Evolutionary conservation across 306 rosid genomes (phyloP), one percentile per base, ranked within the genome.

Genomic region (Inga oerstediana): DNA sequence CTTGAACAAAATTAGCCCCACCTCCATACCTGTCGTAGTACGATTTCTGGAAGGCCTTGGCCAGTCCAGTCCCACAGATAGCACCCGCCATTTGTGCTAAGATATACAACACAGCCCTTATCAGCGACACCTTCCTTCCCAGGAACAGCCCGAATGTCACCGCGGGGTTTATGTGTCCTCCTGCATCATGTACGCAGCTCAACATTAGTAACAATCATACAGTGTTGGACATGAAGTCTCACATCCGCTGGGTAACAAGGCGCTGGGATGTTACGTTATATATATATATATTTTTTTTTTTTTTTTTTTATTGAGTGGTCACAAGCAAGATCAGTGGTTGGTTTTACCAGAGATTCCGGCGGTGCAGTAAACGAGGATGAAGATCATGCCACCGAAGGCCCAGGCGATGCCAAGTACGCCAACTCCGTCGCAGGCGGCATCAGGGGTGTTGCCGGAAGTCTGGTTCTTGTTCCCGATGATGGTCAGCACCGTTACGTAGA

Each of bases 381-480:
- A 95, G 87, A 95, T 95, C 98, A 95, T 95, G 84, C 98, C 98
- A 11, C 98, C 98, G 48, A 95, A 95, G 77, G 98, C 98, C 98
- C 98, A 95, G 13, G 98, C 98, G 32, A 95, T 95, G 34, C 98
- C 98, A 54, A 95, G 88, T 51, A 92, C 35, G 3, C 98, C 98
- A 14, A 95, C 98, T 0, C 98, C 98, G 44, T 51, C 87, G 24
- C 98, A 95, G 3, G 88, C 73, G 79, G 82, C 43, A 8, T 32
- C 71, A 13, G 10, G 4, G n/a, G 11, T 8, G 71, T 0, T 32
- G 43, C n/a, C 22, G 4, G 39, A 27, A 13, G 71, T 89, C 78
- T 90, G 91, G 59, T 82, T 45, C 11, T 78, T 90, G 91, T 95
- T 91, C 0, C 98, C 98, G 17, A 95, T 95, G 10, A 93, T 93